These are phyloP conservation scores for Apiospora arundinis DNA, from an alignment of 2,329 filamentous ascomycete genomes.

Conservation along the genomic window DNA sequence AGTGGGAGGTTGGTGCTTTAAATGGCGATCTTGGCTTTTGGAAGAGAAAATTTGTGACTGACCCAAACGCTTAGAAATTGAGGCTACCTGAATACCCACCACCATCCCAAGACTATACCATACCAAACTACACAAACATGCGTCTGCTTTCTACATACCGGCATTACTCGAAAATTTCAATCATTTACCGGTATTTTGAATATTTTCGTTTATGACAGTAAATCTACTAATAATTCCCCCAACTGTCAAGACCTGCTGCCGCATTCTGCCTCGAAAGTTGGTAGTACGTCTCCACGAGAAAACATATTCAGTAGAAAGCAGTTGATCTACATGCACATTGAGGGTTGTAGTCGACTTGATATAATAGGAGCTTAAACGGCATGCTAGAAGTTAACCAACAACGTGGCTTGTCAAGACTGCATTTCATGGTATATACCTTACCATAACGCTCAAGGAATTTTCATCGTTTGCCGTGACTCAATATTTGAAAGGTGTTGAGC, in stretches of 20 bases:
- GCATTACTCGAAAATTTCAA: background rate
- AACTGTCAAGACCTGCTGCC: background rate
- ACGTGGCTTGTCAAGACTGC: constrained; percentile 87
- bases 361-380: background rate
- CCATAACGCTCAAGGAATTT: background rate
- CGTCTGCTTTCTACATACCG: background rate
- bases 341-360: background rate
- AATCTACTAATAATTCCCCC: background rate
- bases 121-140: background rate
- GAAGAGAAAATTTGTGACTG: constrained; percentile 9
- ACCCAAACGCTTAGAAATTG: background rate
- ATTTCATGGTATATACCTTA: background rate
- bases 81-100: constrained; percentile 6
- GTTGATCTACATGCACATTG: background rate
- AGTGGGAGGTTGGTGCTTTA: constrained; percentile 10
- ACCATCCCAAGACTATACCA: background rate
- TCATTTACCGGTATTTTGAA: background rate
- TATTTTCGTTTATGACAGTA: background rate
- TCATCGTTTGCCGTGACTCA: constrained; percentile 61
- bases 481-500: constrained; percentile 83
- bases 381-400: background rate
- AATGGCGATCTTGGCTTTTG: constrained; percentile 10
- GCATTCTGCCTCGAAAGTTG: background rate
- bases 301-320: background rate
- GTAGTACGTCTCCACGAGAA: background rate